Evolutionary conservation across 2,329 filamentous ascomycete species (phyloP), one percentile per base, ranked within the genome.

Genomic region (Colletotrichum musicola): DNA sequence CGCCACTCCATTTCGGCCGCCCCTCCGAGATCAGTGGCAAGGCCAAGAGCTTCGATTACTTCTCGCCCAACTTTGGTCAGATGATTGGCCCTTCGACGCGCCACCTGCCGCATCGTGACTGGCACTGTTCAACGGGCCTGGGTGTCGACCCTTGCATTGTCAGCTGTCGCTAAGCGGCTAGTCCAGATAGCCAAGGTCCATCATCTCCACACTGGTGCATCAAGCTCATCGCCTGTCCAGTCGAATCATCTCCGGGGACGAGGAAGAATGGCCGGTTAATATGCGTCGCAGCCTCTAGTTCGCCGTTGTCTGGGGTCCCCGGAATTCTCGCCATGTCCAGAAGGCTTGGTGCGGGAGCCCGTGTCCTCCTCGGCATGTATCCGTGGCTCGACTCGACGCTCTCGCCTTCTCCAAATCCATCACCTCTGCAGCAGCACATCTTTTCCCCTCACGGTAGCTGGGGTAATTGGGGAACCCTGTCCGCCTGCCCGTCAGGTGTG

Each of bases 211-310:
- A 60, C 44, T 18, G 40, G n/a, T 22, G 49, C 65, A 44, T 49
- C 50, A 25, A 56, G 44, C 40, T 55, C 62, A 50, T 54, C 35
- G 38, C 30, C 40, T 12, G 35, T 59, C 62, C 57, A 46, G 47
- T 55, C 54, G 55, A 60, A 55, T 55, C 22, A 51, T 51, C 50
- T 46, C 54, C 18, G 9, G 35, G 55, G 35, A 56, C 14, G 38
- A 50, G 65, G 65, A 64, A 55, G 62, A 68, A 68, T 60, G 55
- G 6, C 65, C 65, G 65, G 65, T 65, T 68, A 68, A 68, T 65
- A 12, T 68, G 42, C 51, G 40, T 27, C 35, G 65, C 61, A 59
- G 40, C 10, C 40, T 60, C 47, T 59, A 30, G 30, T n/a, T 55
- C 47, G 50, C 49, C n/a, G 4, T 50, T 27, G 40, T 35, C 55